Evolutionary conservation across 805 yeast species (phyloP).

Genomic region (Sugiyamaella marilandica): DNA sequence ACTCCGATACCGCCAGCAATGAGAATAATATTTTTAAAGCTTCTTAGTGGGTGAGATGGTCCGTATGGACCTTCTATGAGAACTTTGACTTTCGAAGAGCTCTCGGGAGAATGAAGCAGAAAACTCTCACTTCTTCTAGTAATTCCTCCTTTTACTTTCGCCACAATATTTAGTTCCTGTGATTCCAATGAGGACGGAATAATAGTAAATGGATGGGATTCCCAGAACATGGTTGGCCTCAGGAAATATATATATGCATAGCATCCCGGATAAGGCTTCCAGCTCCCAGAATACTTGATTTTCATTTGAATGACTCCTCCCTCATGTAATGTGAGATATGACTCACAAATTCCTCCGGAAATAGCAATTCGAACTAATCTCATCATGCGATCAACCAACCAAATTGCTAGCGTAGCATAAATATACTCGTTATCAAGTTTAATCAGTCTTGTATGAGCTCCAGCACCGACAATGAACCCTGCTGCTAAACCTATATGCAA

Average conservation of each 20-base stretch:
- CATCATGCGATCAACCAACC: constrained; percentile 63
- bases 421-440: constrained; percentile 46
- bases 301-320: constrained; percentile 24
- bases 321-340: constrained; percentile 18
- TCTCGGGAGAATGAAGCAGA: neutral
- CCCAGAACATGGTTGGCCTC: constrained; percentile 52
- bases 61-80: constrained; percentile 71
- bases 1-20: constrained; percentile 75
- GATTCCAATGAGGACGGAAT: constrained; percentile 15
- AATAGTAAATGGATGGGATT: constrained; percentile 68
- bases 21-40: constrained; percentile 51
- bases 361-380: constrained; percentile 50
- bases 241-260: constrained; percentile 55
- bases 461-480: constrained; percentile 49
- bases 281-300: constrained; percentile 39
- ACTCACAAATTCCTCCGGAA: constrained; percentile 46
- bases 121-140: constrained; percentile 12
- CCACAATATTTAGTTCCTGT: constrained; percentile 13
- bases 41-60: constrained; percentile 41
- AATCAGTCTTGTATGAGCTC: constrained; percentile 47
- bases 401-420: constrained; percentile 55
- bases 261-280: constrained; percentile 52
- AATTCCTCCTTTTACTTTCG: constrained; percentile 17
- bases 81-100: constrained; percentile 21
- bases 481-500: constrained; percentile 55